These are phyloP conservation scores for Guadua angustifolia DNA, from an alignment of 176 grass and related monocot genomes.

Conservation along the genomic window DNA sequence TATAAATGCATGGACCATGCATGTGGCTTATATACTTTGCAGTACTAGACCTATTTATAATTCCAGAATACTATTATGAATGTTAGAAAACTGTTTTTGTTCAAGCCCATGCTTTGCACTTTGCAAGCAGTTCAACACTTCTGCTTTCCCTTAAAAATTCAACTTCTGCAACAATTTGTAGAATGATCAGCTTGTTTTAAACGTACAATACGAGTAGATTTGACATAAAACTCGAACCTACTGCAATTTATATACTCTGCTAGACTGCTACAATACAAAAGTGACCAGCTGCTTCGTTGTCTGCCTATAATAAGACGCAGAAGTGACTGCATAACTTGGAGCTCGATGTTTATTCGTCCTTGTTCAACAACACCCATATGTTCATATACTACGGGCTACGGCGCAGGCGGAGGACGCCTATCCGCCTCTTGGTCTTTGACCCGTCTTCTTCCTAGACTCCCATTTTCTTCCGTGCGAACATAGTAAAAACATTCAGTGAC, in stretches of 20 bases:
- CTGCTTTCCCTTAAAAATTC: too few relatives aligned
- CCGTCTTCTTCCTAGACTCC: background rate
- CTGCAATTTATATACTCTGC: background rate
- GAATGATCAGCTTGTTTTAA: background rate
- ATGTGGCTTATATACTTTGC: too few relatives aligned
- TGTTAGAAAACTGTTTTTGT: background rate
- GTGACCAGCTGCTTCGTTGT: slow-evolving; percentile 13
- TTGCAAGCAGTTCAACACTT: background rate
- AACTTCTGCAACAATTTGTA: background rate
- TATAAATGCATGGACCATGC: background rate
- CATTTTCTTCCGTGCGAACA: background rate
- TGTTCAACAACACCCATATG: slow-evolving; percentile 29
- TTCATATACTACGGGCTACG: background rate
- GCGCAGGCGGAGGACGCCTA: background rate
- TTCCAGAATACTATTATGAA: background rate
- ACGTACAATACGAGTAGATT: background rate
- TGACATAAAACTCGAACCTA: background rate
- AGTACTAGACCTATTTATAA: background rate
- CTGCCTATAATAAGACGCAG: slow-evolving; percentile 5
- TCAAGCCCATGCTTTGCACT: background rate
- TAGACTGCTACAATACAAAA: background rate
- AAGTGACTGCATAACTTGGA: background rate
- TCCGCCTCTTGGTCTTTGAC: slow-evolving; percentile 34
- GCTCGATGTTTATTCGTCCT: background rate
- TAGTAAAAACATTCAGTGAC: background rate